These are phyloP conservation scores for Moricandia arvensis DNA, from an alignment of 345 rosid species.

Conservation along the genomic window DNA sequence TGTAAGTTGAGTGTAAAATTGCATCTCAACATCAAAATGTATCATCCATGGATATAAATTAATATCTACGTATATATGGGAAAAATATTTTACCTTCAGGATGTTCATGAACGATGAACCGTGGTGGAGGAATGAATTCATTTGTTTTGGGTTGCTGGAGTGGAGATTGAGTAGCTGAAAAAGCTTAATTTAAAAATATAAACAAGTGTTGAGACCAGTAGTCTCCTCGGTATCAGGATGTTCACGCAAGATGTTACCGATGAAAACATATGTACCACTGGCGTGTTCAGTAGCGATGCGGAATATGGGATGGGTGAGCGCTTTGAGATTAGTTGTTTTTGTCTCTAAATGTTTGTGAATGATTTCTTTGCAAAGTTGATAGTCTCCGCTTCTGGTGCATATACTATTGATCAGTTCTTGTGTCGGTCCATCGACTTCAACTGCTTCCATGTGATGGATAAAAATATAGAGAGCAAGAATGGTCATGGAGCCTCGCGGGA, in stretches of 20 bases:
- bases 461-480: neutral
- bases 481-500: neutral
- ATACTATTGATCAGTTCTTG: slow-evolving; percentile 18
- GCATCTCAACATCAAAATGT: too few relatives aligned
- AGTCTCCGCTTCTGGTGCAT: slow-evolving; percentile 12
- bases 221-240: slow-evolving; percentile 1
- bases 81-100: too few relatives aligned
- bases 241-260: slow-evolving; percentile 11
- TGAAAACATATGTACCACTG: slow-evolving; percentile 16
- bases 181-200: neutral
- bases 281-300: neutral
- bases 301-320: slow-evolving; percentile 14
- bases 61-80: too few relatives aligned
- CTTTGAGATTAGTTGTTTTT: slow-evolving; percentile 4
- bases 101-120: too few relatives aligned
- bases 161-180: too few relatives aligned
- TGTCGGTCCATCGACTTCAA: neutral
- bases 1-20: too few relatives aligned
- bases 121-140: too few relatives aligned
- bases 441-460: neutral
- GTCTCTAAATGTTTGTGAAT: slow-evolving; percentile 12
- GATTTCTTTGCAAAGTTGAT: slow-evolving; percentile 3
- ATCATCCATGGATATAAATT: too few relatives aligned
- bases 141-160: too few relatives aligned
- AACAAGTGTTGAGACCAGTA: slow-evolving; percentile 6